Evolutionary conservation across 2,329 filamentous ascomycete genomes (phyloP), one percentile per base, ranked within the genome.

Genomic region (Taxawa tesnikishii): DNA sequence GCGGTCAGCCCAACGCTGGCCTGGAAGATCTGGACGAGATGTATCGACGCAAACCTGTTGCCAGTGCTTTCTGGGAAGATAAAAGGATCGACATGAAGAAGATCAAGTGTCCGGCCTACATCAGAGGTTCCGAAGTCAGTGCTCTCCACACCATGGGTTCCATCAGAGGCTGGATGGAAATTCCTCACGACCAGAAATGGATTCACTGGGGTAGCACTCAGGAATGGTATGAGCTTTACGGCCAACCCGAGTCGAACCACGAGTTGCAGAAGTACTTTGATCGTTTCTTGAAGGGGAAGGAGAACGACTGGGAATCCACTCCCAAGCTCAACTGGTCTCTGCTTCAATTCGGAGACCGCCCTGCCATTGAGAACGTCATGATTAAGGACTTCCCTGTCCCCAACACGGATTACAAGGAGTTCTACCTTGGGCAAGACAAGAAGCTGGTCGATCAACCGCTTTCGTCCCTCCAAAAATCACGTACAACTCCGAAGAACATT

Each of bases 261-360:
- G 61, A 67, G 29, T 47, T 67, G 1, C 37, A 47, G 3, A 33
- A 38, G 2, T 69, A 62, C 46, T 67, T 68, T 31, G 63, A 68
- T 32, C 44, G 42, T 1, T 69, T 59, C 34, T 46, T 67, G 9
- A 62, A 59, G 18, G 56, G 49, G 0, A 45, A 49, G 1, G 36
- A 60, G 1, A 69, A 68, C 32, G 58, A 45, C 11, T 68, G 61
- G 60, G 60, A 64, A 35, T 1, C 15, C 5, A 32, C 30, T 3
- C 3, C 14, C 8, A 9, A 3, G 4, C n/a, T 68, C 2, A 54
- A 63, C 4, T 60, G 53, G 49, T 53, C 61, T 2, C 34, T 39
- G 4, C 43, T 67, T 16, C 48, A 49, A 28, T 61, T 57, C 27
- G 54, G 54, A 6, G 47, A 51, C 37, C 44, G 29, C 29, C 39